Conservation (phyloP, 805 yeast species). For the Yarrowia sp. region DNA sequence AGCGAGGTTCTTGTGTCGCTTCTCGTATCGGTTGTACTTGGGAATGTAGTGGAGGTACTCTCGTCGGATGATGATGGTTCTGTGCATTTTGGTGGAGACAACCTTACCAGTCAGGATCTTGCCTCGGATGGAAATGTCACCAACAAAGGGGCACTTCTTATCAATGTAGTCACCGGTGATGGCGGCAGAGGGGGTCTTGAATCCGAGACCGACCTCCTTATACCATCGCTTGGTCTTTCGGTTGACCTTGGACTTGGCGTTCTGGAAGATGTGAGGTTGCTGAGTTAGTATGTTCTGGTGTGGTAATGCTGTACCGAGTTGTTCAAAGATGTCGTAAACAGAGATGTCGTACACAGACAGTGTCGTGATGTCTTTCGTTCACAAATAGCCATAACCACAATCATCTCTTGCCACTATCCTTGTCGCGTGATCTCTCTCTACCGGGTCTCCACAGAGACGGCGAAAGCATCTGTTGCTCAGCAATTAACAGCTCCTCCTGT, state of each 20-base stretch:
- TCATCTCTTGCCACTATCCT: background rate
- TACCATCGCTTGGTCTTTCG: conserved; percentile 99
- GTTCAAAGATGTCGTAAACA: too few relatives aligned
- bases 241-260: conserved; percentile 99
- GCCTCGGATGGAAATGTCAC: conserved; percentile 98
- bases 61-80: conserved; percentile 99
- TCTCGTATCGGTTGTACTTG: conserved; percentile 99
- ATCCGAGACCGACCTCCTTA: conserved; percentile 99
- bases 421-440: conserved; percentile 17
- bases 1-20: conserved; percentile 99
- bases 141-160: conserved; percentile 99
- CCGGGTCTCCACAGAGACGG: too few relatives aligned
- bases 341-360: too few relatives aligned
- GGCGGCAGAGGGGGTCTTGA: conserved; percentile 99
- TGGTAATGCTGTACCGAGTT: too few relatives aligned
- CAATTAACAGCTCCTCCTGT: background rate
- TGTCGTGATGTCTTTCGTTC: background rate
- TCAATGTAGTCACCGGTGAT: conserved; percentile 97
- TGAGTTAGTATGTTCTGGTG: conserved; percentile 34
- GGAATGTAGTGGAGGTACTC: conserved; percentile 99
- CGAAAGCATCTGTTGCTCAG: background rate
- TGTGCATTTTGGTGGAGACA: conserved; percentile 99
- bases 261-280: conserved; percentile 99
- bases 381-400: background rate
- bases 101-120: conserved; percentile 99